These are phyloP conservation scores for Aureobasidium pullulans DNA, from an alignment of 2,329 filamentous ascomycete genomes.

Conservation along the genomic window DNA sequence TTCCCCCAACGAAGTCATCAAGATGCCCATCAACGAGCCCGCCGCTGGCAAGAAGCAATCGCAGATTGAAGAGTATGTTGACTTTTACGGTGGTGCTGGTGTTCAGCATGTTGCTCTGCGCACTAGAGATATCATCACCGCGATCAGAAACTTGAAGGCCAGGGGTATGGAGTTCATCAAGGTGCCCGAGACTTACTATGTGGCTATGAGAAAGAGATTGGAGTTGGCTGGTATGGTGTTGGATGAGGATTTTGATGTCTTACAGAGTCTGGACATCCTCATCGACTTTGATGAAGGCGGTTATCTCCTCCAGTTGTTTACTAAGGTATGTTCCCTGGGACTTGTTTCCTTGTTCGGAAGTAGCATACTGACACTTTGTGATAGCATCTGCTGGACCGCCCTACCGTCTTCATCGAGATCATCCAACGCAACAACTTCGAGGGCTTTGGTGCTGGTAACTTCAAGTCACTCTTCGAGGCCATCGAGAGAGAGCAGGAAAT, in stretches of 20 bases:
- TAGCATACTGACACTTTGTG: slow-evolving; percentile 29
- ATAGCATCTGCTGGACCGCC: slow-evolving; percentile 78
- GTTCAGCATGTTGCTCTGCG: slow-evolving; percentile 90
- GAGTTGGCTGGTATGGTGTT: slow-evolving; percentile 55
- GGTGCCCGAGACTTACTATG: slow-evolving; percentile 82
- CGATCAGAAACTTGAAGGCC: slow-evolving; percentile 72
- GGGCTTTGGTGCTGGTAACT: slow-evolving; percentile 91
- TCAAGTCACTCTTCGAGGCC: slow-evolving; percentile 90
- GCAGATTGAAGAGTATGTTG: slow-evolving; percentile 83
- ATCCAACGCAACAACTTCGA: slow-evolving; percentile 87
- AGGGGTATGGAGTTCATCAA: slow-evolving; percentile 88
- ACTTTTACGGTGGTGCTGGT: slow-evolving; percentile 82
- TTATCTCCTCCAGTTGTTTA: slow-evolving; percentile 62
- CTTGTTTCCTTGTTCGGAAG: no score
- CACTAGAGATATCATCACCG: slow-evolving; percentile 69
- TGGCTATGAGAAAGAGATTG: slow-evolving; percentile 64
- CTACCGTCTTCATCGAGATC: slow-evolving; percentile 93
- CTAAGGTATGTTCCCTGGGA: slow-evolving; percentile 35
- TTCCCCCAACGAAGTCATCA: slow-evolving; percentile 74
- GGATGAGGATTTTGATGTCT: slow-evolving; percentile 69
- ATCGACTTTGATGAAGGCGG: slow-evolving; percentile 94
- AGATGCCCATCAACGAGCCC: slow-evolving; percentile 98
- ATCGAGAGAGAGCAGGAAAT: slow-evolving; percentile 88
- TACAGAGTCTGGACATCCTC: slow-evolving; percentile 74
- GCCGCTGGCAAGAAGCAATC: slow-evolving; percentile 82